Evolutionary conservation across 1,139 yeast genomes (phyloP), one percentile per base, ranked within the genome.

Genomic region (Scheffersomyces titani): DNA sequence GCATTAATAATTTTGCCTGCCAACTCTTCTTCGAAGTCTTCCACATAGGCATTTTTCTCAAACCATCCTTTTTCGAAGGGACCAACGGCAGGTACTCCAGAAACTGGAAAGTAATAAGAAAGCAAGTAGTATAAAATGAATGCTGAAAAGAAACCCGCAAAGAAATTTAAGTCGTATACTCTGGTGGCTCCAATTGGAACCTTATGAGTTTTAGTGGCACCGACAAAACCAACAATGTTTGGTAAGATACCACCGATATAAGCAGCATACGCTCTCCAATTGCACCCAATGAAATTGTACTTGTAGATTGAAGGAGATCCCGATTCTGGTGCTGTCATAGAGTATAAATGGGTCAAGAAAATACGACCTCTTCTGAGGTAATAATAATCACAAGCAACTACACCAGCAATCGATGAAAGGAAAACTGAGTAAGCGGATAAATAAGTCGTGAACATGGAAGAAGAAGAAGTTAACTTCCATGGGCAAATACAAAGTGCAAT

Each of bases 211-310:
- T 88, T 91, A 19, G 87, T 86, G 5, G 88, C 92, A 59, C 97
- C 97, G 30, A 90, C 96, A 65, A 92, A 92, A 2, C 97, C 97
- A 47, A 89, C 92, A 65, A 92, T 87, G 68, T 91, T 92, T 54
- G 96, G 96, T 53, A 88, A 76, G 56, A 91, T 86, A 59, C 96
- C 96, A 64, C 88, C 79, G 58, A 89, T 71, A 69, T 89, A 89
- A 1, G 93, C 92, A 45, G 76, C 84, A 57, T 83, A 82, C 0
- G 92, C 93, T 68, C 97, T 83, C 96, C 97, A 90, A 69, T 92
- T 91, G 71, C 84, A 66, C 47, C 97, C 97, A 50, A 70, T 65
- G 51, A 71, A 75, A 74, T 84, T 85, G 68, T 79, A 91, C 74
- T 82, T 80, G 74, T 92, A 92, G 54, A 76, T 73, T 2, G 60